Evolutionary conservation across 768 basidiomycete genomes (phyloP), one percentile per base, ranked within the genome.

Genomic region (Pleurotus citrinopileatus): DNA sequence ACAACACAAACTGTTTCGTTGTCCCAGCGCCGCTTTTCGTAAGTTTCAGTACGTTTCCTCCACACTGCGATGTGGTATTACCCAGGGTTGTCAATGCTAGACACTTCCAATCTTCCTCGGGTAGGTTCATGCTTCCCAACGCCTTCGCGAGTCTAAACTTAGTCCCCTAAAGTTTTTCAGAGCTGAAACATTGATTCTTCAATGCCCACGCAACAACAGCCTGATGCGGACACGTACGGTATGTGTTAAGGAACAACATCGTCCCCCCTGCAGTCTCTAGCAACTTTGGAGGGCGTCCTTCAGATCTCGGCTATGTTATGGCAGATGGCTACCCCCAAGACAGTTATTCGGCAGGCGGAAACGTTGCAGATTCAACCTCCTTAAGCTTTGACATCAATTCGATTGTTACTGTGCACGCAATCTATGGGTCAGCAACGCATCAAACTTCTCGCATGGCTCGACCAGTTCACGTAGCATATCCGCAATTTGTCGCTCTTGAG

Each of bases 21-120:
- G 9, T 3, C n/a, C 32, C n/a, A 2, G 32, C 9, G n/a, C 32
- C 2, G n/a, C 32, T 15, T 34, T 34, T 7, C 32, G 32, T 34
- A 34, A 34, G 1, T 34, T 34, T n/a, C 32, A 10, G 32, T 34
- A 34, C 2, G n/a, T 34, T 34, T 2, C n/a, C 10, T 10, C 32
- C 10, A 34, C 32, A 9, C 32, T 9, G n/a, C n/a, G n/a, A n/a
- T 10, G n/a, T n/a, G n/a, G 32, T 34, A 19, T 9, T 38, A 15
- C 29, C 48, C 48, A 34, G 34, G 48, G 29, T 37, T 51, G 48
- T 51, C 48, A 51, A 17, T 36, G 20, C 43, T 51, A 34, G 34
- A 51, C 29, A 51, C 32, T 23, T 51, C 37, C 48, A 34, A 22
- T 44, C 43, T 44, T 26, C 26, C 43, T 44, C 43, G 43, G 19